Evolutionary conservation across 768 basidiomycete genomes (phyloP).

Genomic region (Pisolithus sp.): DNA sequence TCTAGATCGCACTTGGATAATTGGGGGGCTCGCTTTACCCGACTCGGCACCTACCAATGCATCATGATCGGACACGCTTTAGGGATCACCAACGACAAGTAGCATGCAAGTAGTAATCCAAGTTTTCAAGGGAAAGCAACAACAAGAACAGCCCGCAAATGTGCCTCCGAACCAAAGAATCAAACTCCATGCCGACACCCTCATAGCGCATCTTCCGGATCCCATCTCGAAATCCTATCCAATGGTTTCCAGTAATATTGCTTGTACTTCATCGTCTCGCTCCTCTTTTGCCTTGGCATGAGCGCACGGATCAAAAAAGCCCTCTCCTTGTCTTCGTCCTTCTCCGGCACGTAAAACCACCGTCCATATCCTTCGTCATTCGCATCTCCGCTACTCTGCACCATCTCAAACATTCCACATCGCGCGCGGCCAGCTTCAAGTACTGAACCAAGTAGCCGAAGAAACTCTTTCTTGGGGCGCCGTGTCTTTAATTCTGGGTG

Average conservation of each 20-base stretch:
- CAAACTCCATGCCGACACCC: neutral
- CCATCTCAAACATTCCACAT: slow-evolving; percentile 65
- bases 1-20: no score
- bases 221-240: slow-evolving; percentile 67
- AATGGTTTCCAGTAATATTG: slow-evolving; percentile 79
- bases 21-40: no score
- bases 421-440: slow-evolving; percentile 39
- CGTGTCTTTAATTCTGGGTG: slow-evolving; percentile 45
- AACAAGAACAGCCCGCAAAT: no score
- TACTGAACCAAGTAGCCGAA: slow-evolving; percentile 42
- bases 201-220: slow-evolving; percentile 53
- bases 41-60: neutral
- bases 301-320: slow-evolving; percentile 59
- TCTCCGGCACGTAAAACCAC: slow-evolving; percentile 75
- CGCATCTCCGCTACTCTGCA: slow-evolving; percentile 54
- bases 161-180: no score
- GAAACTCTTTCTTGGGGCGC: slow-evolving; percentile 37
- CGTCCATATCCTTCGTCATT: slow-evolving; percentile 43
- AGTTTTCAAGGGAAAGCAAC: no score
- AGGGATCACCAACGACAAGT: no score
- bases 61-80: neutral
- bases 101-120: no score
- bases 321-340: slow-evolving; percentile 65
- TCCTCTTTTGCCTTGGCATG: slow-evolving; percentile 73
- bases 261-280: slow-evolving; percentile 77